A percentile compares a stretch with the other conserved stretches of the same genome.
These are phyloP conservation scores for Nematodospora anomalae DNA, from an alignment of 1,139 yeast species.

Conservation along the genomic window DNA sequence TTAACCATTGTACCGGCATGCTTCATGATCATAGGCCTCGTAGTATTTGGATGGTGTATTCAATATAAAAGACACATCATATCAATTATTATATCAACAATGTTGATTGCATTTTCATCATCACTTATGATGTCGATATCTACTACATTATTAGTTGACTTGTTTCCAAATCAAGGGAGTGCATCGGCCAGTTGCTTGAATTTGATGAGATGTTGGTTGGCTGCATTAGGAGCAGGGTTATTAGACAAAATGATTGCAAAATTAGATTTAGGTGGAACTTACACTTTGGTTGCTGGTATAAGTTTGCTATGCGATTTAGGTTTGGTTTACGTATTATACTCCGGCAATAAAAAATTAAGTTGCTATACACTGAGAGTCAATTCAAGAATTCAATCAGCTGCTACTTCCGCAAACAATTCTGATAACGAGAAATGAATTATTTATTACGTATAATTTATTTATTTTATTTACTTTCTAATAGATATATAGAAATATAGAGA, in stretches of 20 bases:
- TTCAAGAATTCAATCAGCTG: slow-evolving; percentile 1
- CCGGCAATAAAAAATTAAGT: slow-evolving; percentile 3
- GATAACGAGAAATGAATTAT: background rate
- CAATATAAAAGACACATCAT: slow-evolving; percentile 26
- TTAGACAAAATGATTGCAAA: slow-evolving; percentile 28
- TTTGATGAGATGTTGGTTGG: slow-evolving; percentile 36
- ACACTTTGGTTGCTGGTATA: slow-evolving; percentile 35
- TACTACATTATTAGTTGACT: slow-evolving; percentile 40
- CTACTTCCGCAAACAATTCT: background rate
- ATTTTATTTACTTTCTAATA: no score
- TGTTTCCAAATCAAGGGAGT: slow-evolving; percentile 34
- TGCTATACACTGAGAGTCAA: slow-evolving; percentile 4
- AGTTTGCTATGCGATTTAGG: slow-evolving; percentile 22
- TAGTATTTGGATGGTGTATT: slow-evolving; percentile 44
- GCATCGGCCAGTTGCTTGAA: slow-evolving; percentile 41
- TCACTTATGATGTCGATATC: slow-evolving; percentile 29
- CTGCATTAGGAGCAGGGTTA: slow-evolving; percentile 36
- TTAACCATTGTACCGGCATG: slow-evolving; percentile 26
- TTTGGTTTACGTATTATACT: slow-evolving; percentile 19
- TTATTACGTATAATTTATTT: no score
- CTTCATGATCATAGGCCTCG: slow-evolving; percentile 27
- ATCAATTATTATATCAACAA: slow-evolving; percentile 33
- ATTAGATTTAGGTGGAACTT: slow-evolving; percentile 38
- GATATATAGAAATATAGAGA: no score
- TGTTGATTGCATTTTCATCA: slow-evolving; percentile 29